Base-by-base conservation (phyloP, 2,329 filamentous ascomycete species). In the Cladosporium sp. region DNA sequence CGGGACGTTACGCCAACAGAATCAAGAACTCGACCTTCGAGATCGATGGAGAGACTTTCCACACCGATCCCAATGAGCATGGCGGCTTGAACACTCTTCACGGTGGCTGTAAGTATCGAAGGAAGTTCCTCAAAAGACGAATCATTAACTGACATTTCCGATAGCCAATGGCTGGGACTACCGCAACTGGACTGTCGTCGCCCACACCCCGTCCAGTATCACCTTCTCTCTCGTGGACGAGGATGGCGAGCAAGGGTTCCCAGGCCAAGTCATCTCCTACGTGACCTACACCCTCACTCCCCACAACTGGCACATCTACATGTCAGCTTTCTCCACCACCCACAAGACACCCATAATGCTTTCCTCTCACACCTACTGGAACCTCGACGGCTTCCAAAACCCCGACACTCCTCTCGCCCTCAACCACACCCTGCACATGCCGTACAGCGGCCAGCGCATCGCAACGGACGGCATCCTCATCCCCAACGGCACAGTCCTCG, bases 321-420 rank as follows among this genome's bases (percentile, higher is more conserved):
- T 91, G 76, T 72, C 83, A 11, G 87, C 86, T 36, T 68, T 86
- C 50, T 74, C 86, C 3, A 83, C 84, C 7, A 88, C 84, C 24
- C 82, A 87, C 71, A 85, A 83, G 71, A 91, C 88, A 5, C 88
- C 88, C 43, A 89, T 92, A 66, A 91, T 92, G 87, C 76, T 92
- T 52, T 87, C 80, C 64, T 81, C 82, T 37, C 83, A 85, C 67
- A 81, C 80, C 7, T 92, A 92, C 76, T 92, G 87, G 88, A 91
- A 91, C 66, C 74, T 92, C 39, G 87, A 91, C 62, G 88, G 84
- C 29, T 92, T 87, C 61, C 77, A 84, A 61, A 89, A 90, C 70
- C 81, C 85, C 52, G 77, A 86, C 64, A 87, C 85, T 2, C 73
- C 75, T 51, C 74, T 72, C 1, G 78, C 79, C 12, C 74, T 88